Evolutionary conservation across 1,284 basidiomycete species (phyloP).

Genomic region (Ceratobasidium theobromae): DNA sequence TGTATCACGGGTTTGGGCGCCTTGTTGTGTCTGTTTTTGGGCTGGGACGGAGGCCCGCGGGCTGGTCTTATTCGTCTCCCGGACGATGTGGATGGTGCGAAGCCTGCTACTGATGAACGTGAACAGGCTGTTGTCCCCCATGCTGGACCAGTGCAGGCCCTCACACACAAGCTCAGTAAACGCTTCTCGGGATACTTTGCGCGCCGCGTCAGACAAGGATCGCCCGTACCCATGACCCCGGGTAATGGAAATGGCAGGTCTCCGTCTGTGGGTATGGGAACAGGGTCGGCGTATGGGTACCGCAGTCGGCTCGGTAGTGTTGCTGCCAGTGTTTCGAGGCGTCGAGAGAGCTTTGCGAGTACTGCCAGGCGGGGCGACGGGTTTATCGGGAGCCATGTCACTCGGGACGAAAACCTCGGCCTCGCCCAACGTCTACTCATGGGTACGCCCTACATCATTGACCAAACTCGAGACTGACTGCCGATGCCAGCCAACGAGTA

Average conservation of each 20-base stretch:
- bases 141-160: background rate
- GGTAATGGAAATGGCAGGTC: constrained; percentile 2
- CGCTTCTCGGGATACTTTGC: constrained; percentile 61
- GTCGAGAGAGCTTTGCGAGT: constrained; percentile 52
- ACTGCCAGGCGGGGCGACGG: constrained; percentile 45
- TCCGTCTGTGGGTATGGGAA: constrained; percentile 52
- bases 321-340: constrained; percentile 47
- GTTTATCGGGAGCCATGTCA: constrained; percentile 5
- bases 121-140: constrained; percentile 26
- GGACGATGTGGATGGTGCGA: constrained; percentile 46
- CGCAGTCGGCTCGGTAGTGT: constrained; percentile 41
- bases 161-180: constrained; percentile 53
- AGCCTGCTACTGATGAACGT: constrained; percentile 32
- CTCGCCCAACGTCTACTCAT: constrained; percentile 89
- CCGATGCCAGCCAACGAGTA: constrained; percentile 72
- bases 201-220: constrained; percentile 50
- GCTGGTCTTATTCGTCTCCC: constrained; percentile 79
- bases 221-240: constrained; percentile 37
- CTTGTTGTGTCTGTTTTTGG: constrained; percentile 84
- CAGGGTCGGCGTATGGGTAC: constrained; percentile 82
- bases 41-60: constrained; percentile 84
- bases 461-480: background rate
- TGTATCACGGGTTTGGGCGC: constrained; percentile 78
- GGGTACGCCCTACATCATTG: constrained; percentile 41
- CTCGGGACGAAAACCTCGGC: constrained; percentile 48